Percentiles rank a stretch among this genome's conserved stretches.
Conservation (phyloP, 225 moss, liverwort and hornwort genomes). For the Marchantia paleacea region DNA sequence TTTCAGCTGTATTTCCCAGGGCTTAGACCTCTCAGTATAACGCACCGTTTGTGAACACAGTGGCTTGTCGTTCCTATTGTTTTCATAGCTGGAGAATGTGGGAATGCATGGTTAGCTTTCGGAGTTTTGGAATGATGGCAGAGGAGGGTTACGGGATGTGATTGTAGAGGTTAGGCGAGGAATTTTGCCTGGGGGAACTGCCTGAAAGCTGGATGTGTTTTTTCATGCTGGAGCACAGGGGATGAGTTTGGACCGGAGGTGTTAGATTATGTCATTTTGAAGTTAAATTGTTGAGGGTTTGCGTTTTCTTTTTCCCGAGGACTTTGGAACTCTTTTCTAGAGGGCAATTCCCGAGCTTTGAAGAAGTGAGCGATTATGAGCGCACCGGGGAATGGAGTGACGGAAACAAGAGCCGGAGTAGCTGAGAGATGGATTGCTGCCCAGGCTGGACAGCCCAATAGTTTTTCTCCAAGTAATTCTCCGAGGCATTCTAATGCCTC, state of each 20-base stretch:
- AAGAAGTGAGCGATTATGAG: conserved; percentile 33
- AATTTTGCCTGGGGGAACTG: not conserved
- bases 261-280: not conserved
- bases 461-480: conserved; percentile 66
- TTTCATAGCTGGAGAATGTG: too few species aligned
- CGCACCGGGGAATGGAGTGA: conserved; percentile 31
- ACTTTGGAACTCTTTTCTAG: not conserved
- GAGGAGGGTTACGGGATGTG: too few species aligned
- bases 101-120: too few species aligned
- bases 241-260: not conserved
- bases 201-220: not conserved
- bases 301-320: not conserved
- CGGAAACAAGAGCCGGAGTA: conserved; percentile 82
- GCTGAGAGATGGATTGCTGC: conserved; percentile 95
- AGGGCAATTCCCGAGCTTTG: not conserved
- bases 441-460: conserved; percentile 69
- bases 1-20: not conserved
- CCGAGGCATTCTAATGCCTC: conserved; percentile 67
- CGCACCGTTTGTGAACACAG: too few species aligned
- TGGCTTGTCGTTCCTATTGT: too few species aligned
- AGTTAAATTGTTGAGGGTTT: not conserved
- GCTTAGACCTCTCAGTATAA: too few species aligned
- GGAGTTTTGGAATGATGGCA: too few species aligned
- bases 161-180: not conserved
- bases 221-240: not conserved